Evolutionary conservation across 2,329 filamentous ascomycete genomes (phyloP).

Genomic region (Colletotrichum brevisporum): DNA sequence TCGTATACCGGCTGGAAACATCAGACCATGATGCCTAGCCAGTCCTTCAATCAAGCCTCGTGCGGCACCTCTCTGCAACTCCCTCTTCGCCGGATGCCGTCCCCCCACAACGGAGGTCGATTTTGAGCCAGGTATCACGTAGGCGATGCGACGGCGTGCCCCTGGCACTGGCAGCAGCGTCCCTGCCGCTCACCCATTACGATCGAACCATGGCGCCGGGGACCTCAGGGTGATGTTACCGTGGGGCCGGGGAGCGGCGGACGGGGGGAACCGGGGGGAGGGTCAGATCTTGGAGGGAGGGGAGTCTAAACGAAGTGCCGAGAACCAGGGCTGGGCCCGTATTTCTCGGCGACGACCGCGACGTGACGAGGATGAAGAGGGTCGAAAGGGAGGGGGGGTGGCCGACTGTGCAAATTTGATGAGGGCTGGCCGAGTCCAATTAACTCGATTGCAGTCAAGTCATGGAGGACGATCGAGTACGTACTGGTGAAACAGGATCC

Average conservation of each 20-base stretch:
- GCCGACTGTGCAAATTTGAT: neutral
- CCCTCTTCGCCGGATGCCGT: neutral
- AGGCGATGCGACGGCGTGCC: neutral
- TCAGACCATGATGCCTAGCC: neutral
- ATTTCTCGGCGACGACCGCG: neutral
- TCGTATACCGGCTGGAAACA: neutral
- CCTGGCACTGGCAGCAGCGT: neutral
- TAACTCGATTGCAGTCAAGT: neutral
- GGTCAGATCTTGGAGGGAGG: neutral
- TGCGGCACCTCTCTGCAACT: neutral
- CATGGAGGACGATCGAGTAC: neutral
- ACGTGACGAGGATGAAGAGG: neutral
- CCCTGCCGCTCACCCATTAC: neutral
- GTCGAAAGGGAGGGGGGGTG: neutral
- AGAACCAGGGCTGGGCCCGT: neutral
- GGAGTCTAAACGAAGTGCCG: neutral
- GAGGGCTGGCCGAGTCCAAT: too few relatives aligned
- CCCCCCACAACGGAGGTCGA: neutral
- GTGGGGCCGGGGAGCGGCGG: slow-evolving; percentile 3
- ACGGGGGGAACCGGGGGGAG: neutral
- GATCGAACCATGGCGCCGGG: neutral
- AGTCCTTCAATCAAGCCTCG: neutral
- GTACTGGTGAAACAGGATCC: slow-evolving; percentile 14
- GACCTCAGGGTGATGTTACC: neutral
- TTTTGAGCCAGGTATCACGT: neutral